A percentile compares a stretch with the other conserved stretches of the same genome.
These are phyloP conservation scores for Erodium maritimum DNA, from an alignment of 345 rosid genomes.

Conservation along the genomic window DNA sequence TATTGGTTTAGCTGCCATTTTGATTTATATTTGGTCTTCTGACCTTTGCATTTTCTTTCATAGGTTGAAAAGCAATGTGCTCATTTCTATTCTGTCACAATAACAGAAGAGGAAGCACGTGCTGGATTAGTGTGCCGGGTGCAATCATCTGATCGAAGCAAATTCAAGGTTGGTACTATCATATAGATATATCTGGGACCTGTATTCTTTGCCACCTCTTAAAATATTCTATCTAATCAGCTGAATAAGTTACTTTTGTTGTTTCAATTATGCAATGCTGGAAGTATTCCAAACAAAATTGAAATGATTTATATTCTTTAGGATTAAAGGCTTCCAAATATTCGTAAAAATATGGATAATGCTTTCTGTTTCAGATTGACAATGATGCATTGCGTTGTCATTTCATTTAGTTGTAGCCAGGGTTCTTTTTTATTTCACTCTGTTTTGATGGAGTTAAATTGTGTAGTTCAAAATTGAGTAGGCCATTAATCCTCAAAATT, in stretches of 20 bases:
- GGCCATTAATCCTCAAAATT: neutral
- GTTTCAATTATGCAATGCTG: no score
- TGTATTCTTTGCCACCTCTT: neutral
- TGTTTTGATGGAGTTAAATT: neutral
- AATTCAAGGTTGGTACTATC: constrained; percentile 60
- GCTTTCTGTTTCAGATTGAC: no score
- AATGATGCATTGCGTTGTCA: no score
- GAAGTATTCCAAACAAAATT: no score
- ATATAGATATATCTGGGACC: constrained; percentile 7
- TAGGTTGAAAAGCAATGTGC: constrained; percentile 99
- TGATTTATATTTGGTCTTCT: constrained; percentile 9
- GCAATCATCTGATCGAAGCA: constrained; percentile 92
- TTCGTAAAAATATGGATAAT: no score
- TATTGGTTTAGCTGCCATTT: constrained; percentile 9
- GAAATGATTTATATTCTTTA: no score
- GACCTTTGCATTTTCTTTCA: constrained; percentile 17
- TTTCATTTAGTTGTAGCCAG: neutral
- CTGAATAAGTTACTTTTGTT: no score
- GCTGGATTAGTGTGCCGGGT: constrained; percentile 85
- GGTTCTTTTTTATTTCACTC: neutral
- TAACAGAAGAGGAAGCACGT: constrained; percentile 82
- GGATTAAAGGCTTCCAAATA: no score
- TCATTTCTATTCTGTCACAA: constrained; percentile 79
- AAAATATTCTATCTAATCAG: neutral
- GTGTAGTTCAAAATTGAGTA: neutral